phyloP scores from a whole-genome alignment of 2,329 filamentous ascomycete genomes.

The Davidsoniella eucalypti region DNA sequence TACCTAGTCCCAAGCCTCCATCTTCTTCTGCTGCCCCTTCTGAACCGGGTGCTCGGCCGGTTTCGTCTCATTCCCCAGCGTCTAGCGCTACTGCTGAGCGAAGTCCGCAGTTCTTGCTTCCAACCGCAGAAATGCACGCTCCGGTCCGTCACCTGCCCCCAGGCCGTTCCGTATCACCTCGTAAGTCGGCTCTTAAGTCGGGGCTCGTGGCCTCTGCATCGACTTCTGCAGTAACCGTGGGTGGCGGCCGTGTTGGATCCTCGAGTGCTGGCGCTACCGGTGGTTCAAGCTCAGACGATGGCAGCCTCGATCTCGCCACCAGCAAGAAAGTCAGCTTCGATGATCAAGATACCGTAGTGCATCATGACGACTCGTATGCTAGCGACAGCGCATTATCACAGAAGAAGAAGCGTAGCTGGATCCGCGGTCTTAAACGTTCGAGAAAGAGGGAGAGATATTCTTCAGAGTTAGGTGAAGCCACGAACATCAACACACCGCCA shows the following conservation, averaged over 20 bases:
- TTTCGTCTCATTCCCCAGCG: constrained; percentile 17
- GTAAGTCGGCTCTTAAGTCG: constrained; percentile 57
- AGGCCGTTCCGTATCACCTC: constrained; percentile 54
- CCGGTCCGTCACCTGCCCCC: constrained; percentile 30
- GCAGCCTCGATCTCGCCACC: background rate
- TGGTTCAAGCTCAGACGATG: background rate
- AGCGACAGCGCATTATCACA: constrained; percentile 4
- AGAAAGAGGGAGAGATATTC: background rate
- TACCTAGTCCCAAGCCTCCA: background rate
- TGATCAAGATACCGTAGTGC: constrained; percentile 8
- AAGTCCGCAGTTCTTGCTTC: background rate
- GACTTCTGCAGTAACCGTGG: background rate
- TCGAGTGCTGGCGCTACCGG: background rate
- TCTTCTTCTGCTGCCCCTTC: background rate
- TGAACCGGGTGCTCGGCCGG: constrained; percentile 21
- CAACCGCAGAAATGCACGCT: constrained; percentile 3
- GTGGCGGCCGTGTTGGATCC: background rate
- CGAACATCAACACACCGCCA: background rate
- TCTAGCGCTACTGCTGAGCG: background rate
- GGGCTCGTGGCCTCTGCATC: constrained; percentile 20
- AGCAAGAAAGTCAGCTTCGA: constrained; percentile 11
- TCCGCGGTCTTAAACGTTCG: background rate
- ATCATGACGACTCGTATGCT: constrained; percentile 5
- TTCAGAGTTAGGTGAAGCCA: background rate
- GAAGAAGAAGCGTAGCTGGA: constrained; percentile 9